These are phyloP conservation scores for Pseudogymnoascus sp. DNA, from an alignment of 2,329 filamentous ascomycete species.

Conservation along the genomic window DNA sequence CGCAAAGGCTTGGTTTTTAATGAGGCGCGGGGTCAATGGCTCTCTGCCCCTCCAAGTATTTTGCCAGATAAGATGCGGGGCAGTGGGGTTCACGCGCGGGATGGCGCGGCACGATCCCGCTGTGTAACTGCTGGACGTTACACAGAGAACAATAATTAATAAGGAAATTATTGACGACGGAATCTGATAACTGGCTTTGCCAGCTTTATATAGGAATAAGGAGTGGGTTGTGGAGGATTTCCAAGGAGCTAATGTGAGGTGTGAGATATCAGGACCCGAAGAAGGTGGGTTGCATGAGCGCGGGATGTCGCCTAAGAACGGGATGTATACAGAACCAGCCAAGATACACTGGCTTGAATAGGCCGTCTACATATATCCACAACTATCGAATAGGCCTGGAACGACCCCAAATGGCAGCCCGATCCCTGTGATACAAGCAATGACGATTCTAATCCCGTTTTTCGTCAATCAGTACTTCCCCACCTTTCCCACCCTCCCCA, in stretches of 20 bases:
- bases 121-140: neutral
- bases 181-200: neutral
- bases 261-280: neutral
- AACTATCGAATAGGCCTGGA: neutral
- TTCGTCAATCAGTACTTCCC: neutral
- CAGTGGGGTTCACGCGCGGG: neutral
- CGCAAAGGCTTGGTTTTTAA: neutral
- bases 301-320: neutral
- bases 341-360: neutral
- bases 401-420: neutral
- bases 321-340: neutral
- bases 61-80: neutral
- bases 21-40: neutral
- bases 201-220: neutral
- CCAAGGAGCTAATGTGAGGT: neutral
- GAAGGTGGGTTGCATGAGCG: neutral
- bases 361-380: neutral
- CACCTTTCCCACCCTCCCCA: neutral
- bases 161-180: neutral
- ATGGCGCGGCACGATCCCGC: constrained; percentile 1
- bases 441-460: neutral
- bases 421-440: neutral
- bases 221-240: neutral
- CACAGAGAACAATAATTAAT: neutral
- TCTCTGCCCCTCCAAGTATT: neutral